Evolutionary conservation across 345 rosid genomes (phyloP), one percentile per base, ranked within the genome.

Genomic region (Noccaea bulbosa): DNA sequence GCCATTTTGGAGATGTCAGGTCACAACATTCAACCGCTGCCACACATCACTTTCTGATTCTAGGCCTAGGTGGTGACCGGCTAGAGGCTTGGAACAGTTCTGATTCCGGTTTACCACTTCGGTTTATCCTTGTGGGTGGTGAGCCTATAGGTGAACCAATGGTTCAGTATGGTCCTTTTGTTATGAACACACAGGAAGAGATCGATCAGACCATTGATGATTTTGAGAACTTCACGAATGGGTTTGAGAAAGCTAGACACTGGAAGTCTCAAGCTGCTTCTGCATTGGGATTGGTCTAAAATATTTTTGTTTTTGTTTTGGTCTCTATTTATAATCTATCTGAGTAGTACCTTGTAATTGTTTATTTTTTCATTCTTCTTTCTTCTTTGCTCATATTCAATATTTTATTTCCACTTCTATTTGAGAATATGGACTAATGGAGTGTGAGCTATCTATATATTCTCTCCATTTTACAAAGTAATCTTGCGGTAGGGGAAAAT

Each of bases 141-240:
- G 83, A 90, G 62, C 95, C 97, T 5, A 45, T 92, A 64, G 81
- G 83, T 20, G 97, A 92, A 63, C 95, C 96, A 2, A 22, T 92
- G 32, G 89, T 58, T 12, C 98, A 90, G 64, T 75, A 77, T 30
- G 98, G 96, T 46, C 98, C 96, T 8, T 90, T 90, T 75, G 98
- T 92, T 72, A 90, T 92, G 98, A 92, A 92, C 70, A 88, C 87
- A 8, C 81, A 90, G 55, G 90, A 85, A 47, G 95, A 92, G 83
- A 86, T 92, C 35, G 96, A 88, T 17, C 81, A 72, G 20, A 83
- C 96, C 0, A 62, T 88, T 22, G 85, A 84, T 44, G 98, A 92
- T 80, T 90, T 82, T 70, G 91, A 90, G 50, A 88, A 86, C 10
- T 86, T 62, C 27, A 69, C 67, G 10, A 90, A 90, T 68, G 98